These are phyloP conservation scores for Henningerozyma blattae DNA, from an alignment of 805 yeast genomes.

Conservation along the genomic window DNA sequence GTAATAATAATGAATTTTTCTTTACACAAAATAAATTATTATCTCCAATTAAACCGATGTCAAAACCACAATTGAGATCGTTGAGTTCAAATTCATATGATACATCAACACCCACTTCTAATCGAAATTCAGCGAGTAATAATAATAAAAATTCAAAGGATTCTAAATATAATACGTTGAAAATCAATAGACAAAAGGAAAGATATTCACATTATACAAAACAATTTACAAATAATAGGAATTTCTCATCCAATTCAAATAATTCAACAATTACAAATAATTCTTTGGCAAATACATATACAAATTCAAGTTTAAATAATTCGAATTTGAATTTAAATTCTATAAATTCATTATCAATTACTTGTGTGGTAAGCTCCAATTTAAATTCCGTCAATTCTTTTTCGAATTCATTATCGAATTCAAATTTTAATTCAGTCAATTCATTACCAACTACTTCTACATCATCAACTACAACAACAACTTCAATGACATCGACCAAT, in stretches of 20 bases:
- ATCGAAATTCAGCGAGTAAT: not conserved
- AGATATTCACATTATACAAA: constrained; percentile 22
- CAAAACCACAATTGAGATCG: not conserved
- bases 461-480: too few relatives aligned
- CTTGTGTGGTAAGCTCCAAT: too few relatives aligned
- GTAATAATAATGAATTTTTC: not conserved
- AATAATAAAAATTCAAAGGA: constrained; percentile 1
- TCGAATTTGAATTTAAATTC: too few relatives aligned
- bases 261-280: not conserved
- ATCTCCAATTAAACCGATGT: not conserved
- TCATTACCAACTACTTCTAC: too few relatives aligned
- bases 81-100: not conserved
- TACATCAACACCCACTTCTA: not conserved
- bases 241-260: not conserved
- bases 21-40: not conserved
- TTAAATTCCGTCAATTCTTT: too few relatives aligned
- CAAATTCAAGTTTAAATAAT: not conserved
- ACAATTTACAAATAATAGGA: constrained; percentile 9
- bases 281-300: not conserved
- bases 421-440: not conserved
- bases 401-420: not conserved
- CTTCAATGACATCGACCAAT: too few relatives aligned
- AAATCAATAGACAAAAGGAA: constrained; percentile 23
- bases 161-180: constrained; percentile 16
- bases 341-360: too few relatives aligned